Percentiles rank a stretch among this genome's conserved stretches.
phyloP scores from a whole-genome alignment of 345 rosid genomes.

The Eucalyptus pumila region DNA sequence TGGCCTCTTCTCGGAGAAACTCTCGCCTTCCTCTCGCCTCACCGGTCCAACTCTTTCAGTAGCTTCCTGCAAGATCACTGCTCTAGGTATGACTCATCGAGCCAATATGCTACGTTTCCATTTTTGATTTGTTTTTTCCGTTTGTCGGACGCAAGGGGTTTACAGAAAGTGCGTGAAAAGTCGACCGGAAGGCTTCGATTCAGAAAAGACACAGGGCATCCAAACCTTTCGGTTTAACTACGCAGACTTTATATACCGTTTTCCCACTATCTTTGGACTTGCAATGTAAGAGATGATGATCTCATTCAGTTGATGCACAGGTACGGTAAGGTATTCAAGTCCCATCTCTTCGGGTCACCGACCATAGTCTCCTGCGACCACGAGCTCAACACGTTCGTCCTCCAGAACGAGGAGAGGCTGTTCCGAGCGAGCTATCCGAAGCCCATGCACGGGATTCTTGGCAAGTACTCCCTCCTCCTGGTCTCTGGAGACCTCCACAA shows the following conservation, averaged over 20 bases:
- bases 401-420: slow-evolving; percentile 71
- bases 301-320: slow-evolving; percentile 4
- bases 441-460: slow-evolving; percentile 70
- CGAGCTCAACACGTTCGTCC: slow-evolving; percentile 69
- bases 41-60: slow-evolving; percentile 54
- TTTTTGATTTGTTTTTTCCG: neutral
- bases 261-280: neutral
- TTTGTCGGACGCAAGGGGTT: neutral
- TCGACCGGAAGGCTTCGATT: neutral
- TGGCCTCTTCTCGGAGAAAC: slow-evolving; percentile 79
- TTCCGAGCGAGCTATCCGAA: slow-evolving; percentile 63
- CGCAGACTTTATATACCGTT: neutral
- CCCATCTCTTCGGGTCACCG: slow-evolving; percentile 72
- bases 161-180: neutral
- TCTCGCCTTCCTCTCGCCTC: slow-evolving; percentile 67
- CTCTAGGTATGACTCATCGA: slow-evolving; percentile 26
- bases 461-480: slow-evolving; percentile 36
- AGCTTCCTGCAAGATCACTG: slow-evolving; percentile 51
- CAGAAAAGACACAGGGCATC: neutral
- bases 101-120: neutral
- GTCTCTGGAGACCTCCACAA: slow-evolving; percentile 64
- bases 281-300: neutral
- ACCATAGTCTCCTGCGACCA: slow-evolving; percentile 75
- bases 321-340: slow-evolving; percentile 70
- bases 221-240: neutral